phyloP scores from a whole-genome alignment of 2,329 filamentous ascomycete species.

The Venturiaceae sp. region DNA sequence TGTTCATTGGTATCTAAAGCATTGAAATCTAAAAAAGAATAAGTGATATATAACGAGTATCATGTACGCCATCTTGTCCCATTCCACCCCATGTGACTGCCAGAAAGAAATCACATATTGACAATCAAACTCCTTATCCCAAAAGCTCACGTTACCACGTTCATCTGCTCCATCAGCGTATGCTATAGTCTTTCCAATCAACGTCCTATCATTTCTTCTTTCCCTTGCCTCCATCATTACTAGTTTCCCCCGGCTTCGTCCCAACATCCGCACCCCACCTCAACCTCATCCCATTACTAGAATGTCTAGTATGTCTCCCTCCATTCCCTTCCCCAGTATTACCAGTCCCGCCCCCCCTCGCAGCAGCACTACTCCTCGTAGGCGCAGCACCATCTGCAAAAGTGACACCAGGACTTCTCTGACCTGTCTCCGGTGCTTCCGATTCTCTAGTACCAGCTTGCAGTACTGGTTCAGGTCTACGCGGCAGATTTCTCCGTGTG shows the following conservation, averaged over 20 bases:
- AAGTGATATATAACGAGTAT: no score
- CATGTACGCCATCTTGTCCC: no score
- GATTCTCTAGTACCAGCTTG: not conserved
- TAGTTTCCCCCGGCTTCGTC: constrained; percentile 3
- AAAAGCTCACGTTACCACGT: no score
- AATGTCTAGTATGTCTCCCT: not conserved
- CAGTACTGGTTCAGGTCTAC: not conserved
- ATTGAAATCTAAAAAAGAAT: no score
- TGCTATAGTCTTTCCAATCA: no score
- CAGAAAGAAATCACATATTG: no score
- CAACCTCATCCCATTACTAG: constrained; percentile 1
- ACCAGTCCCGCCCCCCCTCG: not conserved
- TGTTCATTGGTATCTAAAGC: no score
- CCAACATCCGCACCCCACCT: constrained; percentile 10
- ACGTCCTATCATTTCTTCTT: constrained; percentile 7
- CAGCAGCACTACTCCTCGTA: not conserved
- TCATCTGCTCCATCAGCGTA: no score
- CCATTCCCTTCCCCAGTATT: not conserved
- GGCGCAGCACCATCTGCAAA: not conserved
- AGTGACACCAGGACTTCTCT: not conserved
- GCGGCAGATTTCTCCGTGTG: not conserved
- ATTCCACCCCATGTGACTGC: no score
- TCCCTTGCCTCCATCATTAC: not conserved
- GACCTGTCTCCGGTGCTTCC: not conserved
- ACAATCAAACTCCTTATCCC: no score